Evolutionary conservation across 306 rosid genomes (phyloP).

Genomic region (Quercus variabilis): DNA sequence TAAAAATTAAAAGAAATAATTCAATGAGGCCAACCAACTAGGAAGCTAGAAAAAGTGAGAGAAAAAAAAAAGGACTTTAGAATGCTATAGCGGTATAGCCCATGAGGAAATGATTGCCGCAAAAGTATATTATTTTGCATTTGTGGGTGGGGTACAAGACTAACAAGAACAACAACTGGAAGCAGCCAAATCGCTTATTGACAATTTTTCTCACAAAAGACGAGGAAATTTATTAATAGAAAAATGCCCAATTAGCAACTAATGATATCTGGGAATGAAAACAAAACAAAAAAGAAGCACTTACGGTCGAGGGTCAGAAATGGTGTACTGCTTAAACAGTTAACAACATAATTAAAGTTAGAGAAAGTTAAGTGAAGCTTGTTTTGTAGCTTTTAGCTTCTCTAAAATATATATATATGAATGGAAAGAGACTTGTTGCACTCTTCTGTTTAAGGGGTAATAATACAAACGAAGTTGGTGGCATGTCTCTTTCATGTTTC

Average conservation of each 20-base stretch:
- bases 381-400: slow-evolving; percentile 20
- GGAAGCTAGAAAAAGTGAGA: too few species aligned
- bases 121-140: too few species aligned
- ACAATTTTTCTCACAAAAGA: not conserved
- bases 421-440: slow-evolving; percentile 27
- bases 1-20: too few species aligned
- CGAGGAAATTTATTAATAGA: not conserved
- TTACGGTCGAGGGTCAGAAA: slow-evolving; percentile 8
- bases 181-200: not conserved
- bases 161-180: too few species aligned
- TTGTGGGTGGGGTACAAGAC: too few species aligned
- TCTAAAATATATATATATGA: slow-evolving; percentile 14
- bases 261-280: not conserved
- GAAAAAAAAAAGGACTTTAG: too few species aligned
- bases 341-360: not conserved
- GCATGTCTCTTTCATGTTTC: slow-evolving; percentile 50
- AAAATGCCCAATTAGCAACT: not conserved
- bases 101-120: too few species aligned
- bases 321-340: not conserved
- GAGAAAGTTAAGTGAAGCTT: slow-evolving; percentile 18
- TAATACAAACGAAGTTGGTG: slow-evolving; percentile 19
- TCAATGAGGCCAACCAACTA: too few species aligned
- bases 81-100: too few species aligned
- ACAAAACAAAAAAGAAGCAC: not conserved
- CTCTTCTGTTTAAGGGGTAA: not conserved